Conservation (phyloP, 192 early-diverging fungal genomes). For the Oehlia diaphana region DNA sequence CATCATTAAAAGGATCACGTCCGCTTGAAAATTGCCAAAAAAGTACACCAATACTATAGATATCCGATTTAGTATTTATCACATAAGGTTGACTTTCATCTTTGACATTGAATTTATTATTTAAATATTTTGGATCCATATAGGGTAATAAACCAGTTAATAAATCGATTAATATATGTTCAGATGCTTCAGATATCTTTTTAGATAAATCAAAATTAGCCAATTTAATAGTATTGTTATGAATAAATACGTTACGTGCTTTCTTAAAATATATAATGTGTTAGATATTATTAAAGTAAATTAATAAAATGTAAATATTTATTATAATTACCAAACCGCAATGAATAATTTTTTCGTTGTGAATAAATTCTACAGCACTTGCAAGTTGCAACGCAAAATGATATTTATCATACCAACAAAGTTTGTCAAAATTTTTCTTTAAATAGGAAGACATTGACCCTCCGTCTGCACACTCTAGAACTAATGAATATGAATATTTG, state of each 20-base stretch:
- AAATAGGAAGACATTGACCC: not conserved
- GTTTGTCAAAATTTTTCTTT: not conserved
- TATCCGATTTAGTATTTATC: not conserved
- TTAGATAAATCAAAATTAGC: not conserved
- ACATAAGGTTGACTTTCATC: too few species aligned
- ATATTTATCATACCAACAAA: not conserved
- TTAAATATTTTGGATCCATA: not conserved
- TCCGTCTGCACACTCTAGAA: not conserved
- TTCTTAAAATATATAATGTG: not conserved
- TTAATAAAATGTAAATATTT: not conserved
- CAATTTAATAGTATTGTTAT: not conserved
- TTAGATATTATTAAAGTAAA: not conserved
- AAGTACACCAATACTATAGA: not conserved
- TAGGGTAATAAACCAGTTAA: not conserved
- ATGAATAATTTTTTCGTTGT: not conserved
- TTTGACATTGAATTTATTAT: not conserved
- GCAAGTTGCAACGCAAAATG: not conserved
- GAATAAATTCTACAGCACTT: not conserved
- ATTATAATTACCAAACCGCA: not conserved
- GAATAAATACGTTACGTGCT: not conserved
- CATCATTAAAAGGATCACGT: not conserved
- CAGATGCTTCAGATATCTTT: not conserved
- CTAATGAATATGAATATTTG: not conserved
- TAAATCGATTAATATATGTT: not conserved
- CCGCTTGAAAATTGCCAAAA: not conserved